Base-by-base conservation (phyloP, 1,284 basidiomycete species). In the Ceratobasidium sp. region DNA sequence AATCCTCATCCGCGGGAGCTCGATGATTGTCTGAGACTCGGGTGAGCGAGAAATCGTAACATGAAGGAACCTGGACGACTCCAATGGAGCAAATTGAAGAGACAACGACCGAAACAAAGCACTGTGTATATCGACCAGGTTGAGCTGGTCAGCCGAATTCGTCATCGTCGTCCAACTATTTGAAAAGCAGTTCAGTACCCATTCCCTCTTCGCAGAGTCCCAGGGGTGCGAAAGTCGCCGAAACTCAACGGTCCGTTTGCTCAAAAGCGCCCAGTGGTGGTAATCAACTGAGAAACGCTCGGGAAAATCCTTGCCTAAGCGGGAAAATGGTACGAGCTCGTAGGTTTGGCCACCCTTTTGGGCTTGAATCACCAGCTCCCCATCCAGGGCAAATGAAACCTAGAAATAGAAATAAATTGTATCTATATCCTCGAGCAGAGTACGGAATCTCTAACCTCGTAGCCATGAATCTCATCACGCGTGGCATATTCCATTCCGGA, bases 241-340 rank as follows among this genome's bases (percentile, higher is more conserved):
- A 42, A 65, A 65, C 20, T 65, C 62, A 1, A 60, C 25, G 4
- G 32, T 43, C 35, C n/a, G n/a, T n/a, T n/a, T n/a, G n/a, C n/a
- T n/a, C 7, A 60, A 20, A 2, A 29, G 3, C 6, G 47, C 32
- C 82, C 82, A 84, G 71, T 83, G 82, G 4, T 73, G 74, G 55
- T 79, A 77, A 10, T 77, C 75, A 0, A 75, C 29, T 0, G 80
- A 69, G 12, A 85, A 73, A 1, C 73, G 62, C 0, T n/a, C 29
- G 0, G 83, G 83, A 1, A 85, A 62, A 71, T 84, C 83, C 0
- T 72, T 72, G 0, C 13, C 22, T 8, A 85, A 72, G 17, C 72
- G 71, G 4, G 69, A 53, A 29, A 73, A 77, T 5, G 81, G 82
- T 40, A 85, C 75, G 2, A 84, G 72, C 56, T 84, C 77, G 15